Evolutionary conservation across 2,329 filamentous ascomycete genomes (phyloP).

Genomic region (Ophiostoma quercus): DNA sequence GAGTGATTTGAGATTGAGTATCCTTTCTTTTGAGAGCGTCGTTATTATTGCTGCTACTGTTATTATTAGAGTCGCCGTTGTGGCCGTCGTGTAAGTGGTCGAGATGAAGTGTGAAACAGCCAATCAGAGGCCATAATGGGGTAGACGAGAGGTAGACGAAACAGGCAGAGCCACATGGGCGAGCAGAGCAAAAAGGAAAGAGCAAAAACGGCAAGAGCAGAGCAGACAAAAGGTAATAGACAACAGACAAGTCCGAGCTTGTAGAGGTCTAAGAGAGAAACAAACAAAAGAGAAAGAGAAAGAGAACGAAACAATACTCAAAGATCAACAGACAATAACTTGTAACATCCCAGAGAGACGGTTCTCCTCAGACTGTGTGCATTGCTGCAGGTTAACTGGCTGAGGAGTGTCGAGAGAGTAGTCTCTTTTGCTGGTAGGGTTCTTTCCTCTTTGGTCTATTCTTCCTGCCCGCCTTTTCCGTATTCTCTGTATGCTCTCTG

Average conservation of each 20-base stretch:
- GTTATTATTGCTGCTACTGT: background rate
- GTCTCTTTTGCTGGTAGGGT: background rate
- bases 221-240: background rate
- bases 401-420: slow-evolving; percentile 3
- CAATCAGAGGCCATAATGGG: slow-evolving; percentile 9
- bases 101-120: background rate
- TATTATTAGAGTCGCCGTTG: slow-evolving; percentile 3
- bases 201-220: background rate
- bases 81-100: slow-evolving; percentile 3
- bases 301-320: background rate
- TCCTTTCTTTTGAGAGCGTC: background rate
- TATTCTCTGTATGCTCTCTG: background rate
- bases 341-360: slow-evolving; percentile 18
- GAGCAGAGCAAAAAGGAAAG: background rate
- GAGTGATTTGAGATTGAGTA: background rate
- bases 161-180: background rate
- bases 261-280: background rate
- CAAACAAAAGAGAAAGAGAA: background rate
- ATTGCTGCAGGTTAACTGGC: slow-evolving; percentile 27
- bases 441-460: slow-evolving; percentile 1
- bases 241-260: background rate
- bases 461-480: background rate
- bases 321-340: background rate
- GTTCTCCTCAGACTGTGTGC: slow-evolving; percentile 15
- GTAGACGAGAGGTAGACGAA: background rate